Conservation (phyloP, 352 stramenopile species). For the Pythium rishiriense region DNA sequence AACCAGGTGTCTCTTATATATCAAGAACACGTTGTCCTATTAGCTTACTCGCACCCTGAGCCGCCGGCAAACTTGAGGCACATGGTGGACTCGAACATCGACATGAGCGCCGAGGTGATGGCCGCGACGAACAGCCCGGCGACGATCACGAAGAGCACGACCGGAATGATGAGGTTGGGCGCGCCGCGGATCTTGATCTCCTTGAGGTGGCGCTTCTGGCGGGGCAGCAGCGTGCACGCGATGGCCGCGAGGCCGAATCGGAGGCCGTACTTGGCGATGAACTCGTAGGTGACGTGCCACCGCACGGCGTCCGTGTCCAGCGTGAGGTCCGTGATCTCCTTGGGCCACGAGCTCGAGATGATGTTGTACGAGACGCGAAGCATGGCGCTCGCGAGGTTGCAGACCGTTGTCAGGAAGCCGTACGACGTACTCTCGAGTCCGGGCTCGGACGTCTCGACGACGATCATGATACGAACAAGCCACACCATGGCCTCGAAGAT, state of each 20-base stretch:
- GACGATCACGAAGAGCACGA: constrained; percentile 22
- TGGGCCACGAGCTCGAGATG: constrained; percentile 12
- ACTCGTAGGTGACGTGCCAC: constrained; percentile 28
- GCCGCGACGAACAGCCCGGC: constrained; percentile 19
- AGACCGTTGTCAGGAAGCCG: constrained; percentile 30
- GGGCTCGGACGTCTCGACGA: constrained; percentile 23
- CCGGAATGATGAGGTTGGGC: constrained; percentile 25
- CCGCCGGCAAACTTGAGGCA: constrained; percentile 33
- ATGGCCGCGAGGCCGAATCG: constrained; percentile 15
- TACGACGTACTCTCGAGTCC: constrained; percentile 29
- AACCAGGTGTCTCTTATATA: neutral
- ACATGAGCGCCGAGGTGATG: constrained; percentile 22
- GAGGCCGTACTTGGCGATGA: constrained; percentile 26
- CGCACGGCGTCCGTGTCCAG: constrained; percentile 16
- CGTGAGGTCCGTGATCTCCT: constrained; percentile 1
- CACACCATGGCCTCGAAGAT: constrained; percentile 19
- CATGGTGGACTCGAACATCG: constrained; percentile 28
- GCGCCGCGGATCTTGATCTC: constrained; percentile 29
- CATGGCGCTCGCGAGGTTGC: constrained; percentile 22
- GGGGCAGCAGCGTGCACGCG: constrained; percentile 17
- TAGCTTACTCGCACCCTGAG: constrained; percentile 10
- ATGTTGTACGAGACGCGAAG: constrained; percentile 17
- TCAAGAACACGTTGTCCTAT: neutral
- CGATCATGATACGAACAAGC: constrained; percentile 19
- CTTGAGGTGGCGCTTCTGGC: constrained; percentile 31